A percentile compares a stretch with the other conserved stretches of the same genome.
These are phyloP conservation scores for Iris macrosiphon DNA, from an alignment of 106 monocot genomes.

Conservation along the genomic window DNA sequence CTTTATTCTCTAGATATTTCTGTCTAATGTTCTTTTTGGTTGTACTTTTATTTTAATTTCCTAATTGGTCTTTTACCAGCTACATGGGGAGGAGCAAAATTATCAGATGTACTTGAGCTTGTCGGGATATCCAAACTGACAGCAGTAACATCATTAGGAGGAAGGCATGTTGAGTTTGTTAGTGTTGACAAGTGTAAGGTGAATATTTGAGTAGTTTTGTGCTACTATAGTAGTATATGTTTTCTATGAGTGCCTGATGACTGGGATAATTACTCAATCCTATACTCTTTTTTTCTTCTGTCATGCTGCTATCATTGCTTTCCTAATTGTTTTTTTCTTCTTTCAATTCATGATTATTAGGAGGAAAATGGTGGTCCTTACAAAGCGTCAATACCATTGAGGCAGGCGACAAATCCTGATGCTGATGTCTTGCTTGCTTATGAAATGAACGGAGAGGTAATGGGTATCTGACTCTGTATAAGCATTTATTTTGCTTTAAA, in stretches of 20 bases:
- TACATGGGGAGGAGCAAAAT: conserved; percentile 91
- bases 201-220: conserved; percentile 32
- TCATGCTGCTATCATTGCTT: no score
- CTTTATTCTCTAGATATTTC: no score
- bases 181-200: conserved; percentile 92
- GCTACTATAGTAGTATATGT: no score
- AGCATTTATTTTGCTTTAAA: no score
- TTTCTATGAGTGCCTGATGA: no score
- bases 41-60: not conserved
- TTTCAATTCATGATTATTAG: conserved; percentile 21
- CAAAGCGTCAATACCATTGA: conserved; percentile 86
- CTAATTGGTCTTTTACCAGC: conserved; percentile 30
- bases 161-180: conserved; percentile 84
- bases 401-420: conserved; percentile 76
- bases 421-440: conserved; percentile 98
- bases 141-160: conserved; percentile 54
- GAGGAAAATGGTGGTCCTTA: conserved; percentile 99
- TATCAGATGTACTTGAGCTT: conserved; percentile 79
- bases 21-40: no score
- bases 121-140: conserved; percentile 69
- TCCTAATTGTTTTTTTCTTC: conserved; percentile 4
- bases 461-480: no score
- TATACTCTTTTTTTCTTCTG: no score
- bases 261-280: no score
- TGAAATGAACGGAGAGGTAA: conserved; percentile 99